Conservation (phyloP, 73 alveolate species). For the Paramecium sonneborni region DNA sequence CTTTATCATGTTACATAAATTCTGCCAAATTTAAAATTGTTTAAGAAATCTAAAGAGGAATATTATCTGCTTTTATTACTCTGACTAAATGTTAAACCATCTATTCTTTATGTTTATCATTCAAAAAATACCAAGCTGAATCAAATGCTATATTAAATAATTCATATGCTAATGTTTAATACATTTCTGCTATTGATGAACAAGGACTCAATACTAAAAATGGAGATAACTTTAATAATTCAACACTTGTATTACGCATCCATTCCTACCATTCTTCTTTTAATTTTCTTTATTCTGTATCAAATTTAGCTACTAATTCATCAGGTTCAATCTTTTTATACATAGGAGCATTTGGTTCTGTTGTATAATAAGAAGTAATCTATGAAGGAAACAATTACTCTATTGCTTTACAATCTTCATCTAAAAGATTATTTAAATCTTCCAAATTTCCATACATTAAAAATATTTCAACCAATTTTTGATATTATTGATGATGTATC, state of each 20-base stretch:
- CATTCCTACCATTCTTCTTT: conserved; percentile 95
- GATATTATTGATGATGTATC: conserved; percentile 51
- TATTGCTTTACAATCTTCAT: conserved; percentile 33
- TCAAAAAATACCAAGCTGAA: conserved; percentile 88
- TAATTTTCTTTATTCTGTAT: conserved; percentile 34
- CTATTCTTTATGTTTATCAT: conserved; percentile 80
- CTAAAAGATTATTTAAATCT: conserved; percentile 42
- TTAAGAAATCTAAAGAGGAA: conserved; percentile 85
- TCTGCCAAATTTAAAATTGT: conserved; percentile 95
- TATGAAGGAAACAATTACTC: neutral
- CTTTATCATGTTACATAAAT: conserved; percentile 96
- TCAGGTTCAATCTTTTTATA: conserved; percentile 64
- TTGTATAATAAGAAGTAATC: neutral
- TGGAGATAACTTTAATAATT: conserved; percentile 87
- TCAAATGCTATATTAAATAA: conserved; percentile 94
- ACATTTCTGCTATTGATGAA: conserved; percentile 88
- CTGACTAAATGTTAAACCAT: conserved; percentile 76
- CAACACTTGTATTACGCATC: conserved; percentile 91
- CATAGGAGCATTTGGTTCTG: conserved; percentile 53
- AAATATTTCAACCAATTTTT: conserved; percentile 61
- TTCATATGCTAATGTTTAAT: conserved; percentile 89
- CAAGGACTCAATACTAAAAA: conserved; percentile 89
- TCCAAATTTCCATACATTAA: conserved; percentile 65
- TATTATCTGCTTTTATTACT: conserved; percentile 80
- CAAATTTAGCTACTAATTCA: conserved; percentile 52